Conservation (phyloP, 2,329 filamentous ascomycete species). For the Leptoxyphium fumago region DNA sequence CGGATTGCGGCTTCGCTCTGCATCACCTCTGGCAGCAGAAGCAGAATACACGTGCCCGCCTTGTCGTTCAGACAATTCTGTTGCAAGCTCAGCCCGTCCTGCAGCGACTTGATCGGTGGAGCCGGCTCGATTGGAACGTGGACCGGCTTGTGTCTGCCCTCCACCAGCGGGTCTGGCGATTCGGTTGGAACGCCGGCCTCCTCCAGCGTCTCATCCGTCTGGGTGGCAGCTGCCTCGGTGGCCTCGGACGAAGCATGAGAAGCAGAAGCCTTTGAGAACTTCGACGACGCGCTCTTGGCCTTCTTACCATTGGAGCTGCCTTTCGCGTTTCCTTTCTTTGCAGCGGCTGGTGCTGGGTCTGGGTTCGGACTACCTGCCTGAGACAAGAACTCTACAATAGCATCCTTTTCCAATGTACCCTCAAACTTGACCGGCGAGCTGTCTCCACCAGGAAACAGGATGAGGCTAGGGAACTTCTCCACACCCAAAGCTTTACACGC, state of each 20-base stretch:
- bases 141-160: conserved; percentile 30
- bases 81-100: conserved; percentile 48
- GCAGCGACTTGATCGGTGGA: conserved; percentile 51
- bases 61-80: conserved; percentile 60
- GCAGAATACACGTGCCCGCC: conserved; percentile 71
- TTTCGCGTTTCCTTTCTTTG: conserved; percentile 25
- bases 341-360: conserved; percentile 43
- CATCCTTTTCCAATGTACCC: conserved; percentile 73
- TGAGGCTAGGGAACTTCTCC: conserved; percentile 60
- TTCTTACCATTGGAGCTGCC: conserved; percentile 26
- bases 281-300: conserved; percentile 32
- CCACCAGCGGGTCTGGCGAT: conserved; percentile 36
- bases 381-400: conserved; percentile 68
- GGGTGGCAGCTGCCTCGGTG: conserved; percentile 30
- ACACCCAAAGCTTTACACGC: conserved; percentile 63
- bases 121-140: conserved; percentile 39
- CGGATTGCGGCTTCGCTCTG: conserved; percentile 17
- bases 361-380: conserved; percentile 67
- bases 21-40: conserved; percentile 45
- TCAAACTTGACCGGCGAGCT: conserved; percentile 58
- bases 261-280: conserved; percentile 36
- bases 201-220: conserved; percentile 37
- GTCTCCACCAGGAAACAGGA: conserved; percentile 60
- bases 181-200: conserved; percentile 36
- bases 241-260: conserved; percentile 37